Evolutionary conservation across 1,284 basidiomycete genomes (phyloP).

Genomic region (Trichosporon ovoides): DNA sequence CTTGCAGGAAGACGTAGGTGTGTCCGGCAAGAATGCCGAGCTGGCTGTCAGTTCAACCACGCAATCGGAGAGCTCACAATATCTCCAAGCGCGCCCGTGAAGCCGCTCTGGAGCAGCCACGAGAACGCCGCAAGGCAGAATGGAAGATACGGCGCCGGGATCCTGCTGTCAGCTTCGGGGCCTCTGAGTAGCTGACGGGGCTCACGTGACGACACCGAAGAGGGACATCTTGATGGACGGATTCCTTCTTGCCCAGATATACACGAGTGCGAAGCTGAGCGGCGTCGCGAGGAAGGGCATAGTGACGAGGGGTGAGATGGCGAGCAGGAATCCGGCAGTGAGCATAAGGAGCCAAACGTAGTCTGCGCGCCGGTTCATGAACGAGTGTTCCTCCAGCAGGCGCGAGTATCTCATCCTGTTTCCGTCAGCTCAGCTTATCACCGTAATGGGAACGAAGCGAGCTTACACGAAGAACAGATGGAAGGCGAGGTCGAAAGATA

Average conservation of each 20-base stretch:
- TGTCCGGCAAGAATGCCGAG: constrained; percentile 83
- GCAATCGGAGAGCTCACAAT: constrained; percentile 52
- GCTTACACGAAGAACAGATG: constrained; percentile 96
- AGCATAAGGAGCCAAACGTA: constrained; percentile 87
- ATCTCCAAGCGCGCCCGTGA: constrained; percentile 77
- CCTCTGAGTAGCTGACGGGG: constrained; percentile 6
- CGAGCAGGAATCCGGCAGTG: constrained; percentile 71
- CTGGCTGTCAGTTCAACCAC: constrained; percentile 25
- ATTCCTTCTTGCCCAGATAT: constrained; percentile 92
- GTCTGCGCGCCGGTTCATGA: constrained; percentile 81
- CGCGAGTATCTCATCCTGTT: constrained; percentile 88
- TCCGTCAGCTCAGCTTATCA: neutral
- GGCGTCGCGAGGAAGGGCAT: constrained; percentile 64
- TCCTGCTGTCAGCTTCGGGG: constrained; percentile 45
- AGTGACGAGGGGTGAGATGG: constrained; percentile 75
- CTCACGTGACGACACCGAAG: constrained; percentile 77
- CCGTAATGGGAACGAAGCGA: too few relatives aligned
- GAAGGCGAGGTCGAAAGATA: constrained; percentile 91
- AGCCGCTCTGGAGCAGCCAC: constrained; percentile 85
- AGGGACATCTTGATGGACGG: constrained; percentile 90
- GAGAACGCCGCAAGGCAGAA: constrained; percentile 76
- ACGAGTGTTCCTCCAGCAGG: constrained; percentile 93
- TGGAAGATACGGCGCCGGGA: constrained; percentile 92
- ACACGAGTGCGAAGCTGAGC: constrained; percentile 87
- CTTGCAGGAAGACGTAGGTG: constrained; percentile 84